Evolutionary conservation across 2,329 filamentous ascomycete genomes (phyloP).

Genomic region (Colletotrichum cereale): DNA sequence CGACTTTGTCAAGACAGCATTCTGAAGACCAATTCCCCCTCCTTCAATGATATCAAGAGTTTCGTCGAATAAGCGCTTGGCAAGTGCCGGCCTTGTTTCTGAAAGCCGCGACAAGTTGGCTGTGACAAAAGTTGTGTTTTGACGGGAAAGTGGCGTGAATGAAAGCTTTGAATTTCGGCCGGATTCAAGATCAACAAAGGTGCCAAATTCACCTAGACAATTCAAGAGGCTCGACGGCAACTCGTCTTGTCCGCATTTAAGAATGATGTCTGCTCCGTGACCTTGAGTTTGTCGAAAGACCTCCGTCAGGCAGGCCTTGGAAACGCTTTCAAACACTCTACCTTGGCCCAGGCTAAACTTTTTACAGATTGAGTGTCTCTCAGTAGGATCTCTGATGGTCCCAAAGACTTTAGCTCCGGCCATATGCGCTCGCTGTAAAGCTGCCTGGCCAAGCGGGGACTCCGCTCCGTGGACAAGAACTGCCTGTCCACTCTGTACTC

Average conservation of each 20-base stretch:
- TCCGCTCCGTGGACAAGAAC: constrained; percentile 53
- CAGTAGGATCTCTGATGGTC: constrained; percentile 43
- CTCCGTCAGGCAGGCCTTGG: constrained; percentile 41
- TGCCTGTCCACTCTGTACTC: constrained; percentile 47
- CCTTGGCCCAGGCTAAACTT: constrained; percentile 52
- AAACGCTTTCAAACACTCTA: constrained; percentile 47
- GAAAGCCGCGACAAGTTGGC: neutral
- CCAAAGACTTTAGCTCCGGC: constrained; percentile 48
- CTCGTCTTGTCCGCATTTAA: constrained; percentile 48
- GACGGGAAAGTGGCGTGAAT: no score
- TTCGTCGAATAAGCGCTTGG: neutral
- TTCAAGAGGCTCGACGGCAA: no score
- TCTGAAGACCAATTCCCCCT: no score
- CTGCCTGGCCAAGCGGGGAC: constrained; percentile 52
- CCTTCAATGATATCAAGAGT: neutral
- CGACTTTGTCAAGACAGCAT: no score
- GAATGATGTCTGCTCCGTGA: constrained; percentile 46
- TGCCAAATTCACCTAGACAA: constrained; percentile 47
- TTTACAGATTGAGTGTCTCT: constrained; percentile 53
- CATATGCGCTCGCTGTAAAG: constrained; percentile 47
- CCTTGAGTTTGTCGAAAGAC: constrained; percentile 46
- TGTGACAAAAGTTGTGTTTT: neutral
- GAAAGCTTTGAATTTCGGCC: no score
- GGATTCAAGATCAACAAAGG: constrained; percentile 51
- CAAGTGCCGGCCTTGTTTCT: neutral